Base-by-base conservation (phyloP, 1,284 basidiomycete species). In the Paramarasmius palmivorus region DNA sequence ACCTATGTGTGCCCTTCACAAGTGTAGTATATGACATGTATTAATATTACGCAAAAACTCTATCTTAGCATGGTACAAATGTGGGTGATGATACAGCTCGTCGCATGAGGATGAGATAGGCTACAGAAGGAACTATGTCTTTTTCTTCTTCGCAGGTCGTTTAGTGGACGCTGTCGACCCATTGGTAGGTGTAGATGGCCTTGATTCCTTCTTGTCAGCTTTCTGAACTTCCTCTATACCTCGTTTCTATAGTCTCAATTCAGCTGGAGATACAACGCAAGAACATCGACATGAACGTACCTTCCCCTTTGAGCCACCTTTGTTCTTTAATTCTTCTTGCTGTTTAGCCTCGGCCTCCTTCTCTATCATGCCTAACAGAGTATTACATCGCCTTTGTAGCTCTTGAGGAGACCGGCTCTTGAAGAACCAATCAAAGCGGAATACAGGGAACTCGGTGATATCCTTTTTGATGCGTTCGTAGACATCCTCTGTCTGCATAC, bases 341-440 rank as follows among this genome's bases (percentile, higher is more conserved):
- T 79, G 76, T 56, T 77, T 76, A 48, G 71, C 69, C 65, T 90
- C 87, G 0, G 85, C 84, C 69, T 96, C 95, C 77, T 97, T 97
- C 74, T 95, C 88, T 57, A 98, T 92, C 82, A 98, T 90, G 14
- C 88, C 80, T 37, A 98, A 66, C 37, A 99, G 69, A 6, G 96
- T 98, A 61, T 90, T 91, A 63, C 95, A 98, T 52, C 97, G 76
- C 61, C 96, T 77, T 61, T 90, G 86, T 57, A 99, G 75, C 75
- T 99, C 97, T 64, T 93, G 87, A 9, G 93, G 88, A 22, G 92
- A 95, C 50, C 97, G 78, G 59, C 90, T 93, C 78, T 98, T 98
- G 81, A 99, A 93, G 77, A 98, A 99, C 95, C 95, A 98, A 68
- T 98, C 95, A 63, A 98, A 97, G 50, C 94, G 78, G 76, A 99